Percentiles rank a stretch among this genome's conserved stretches.
Evolutionary conservation across 2,329 filamentous ascomycete genomes (phyloP).

Genomic region (Fusarium gaditjirri): DNA sequence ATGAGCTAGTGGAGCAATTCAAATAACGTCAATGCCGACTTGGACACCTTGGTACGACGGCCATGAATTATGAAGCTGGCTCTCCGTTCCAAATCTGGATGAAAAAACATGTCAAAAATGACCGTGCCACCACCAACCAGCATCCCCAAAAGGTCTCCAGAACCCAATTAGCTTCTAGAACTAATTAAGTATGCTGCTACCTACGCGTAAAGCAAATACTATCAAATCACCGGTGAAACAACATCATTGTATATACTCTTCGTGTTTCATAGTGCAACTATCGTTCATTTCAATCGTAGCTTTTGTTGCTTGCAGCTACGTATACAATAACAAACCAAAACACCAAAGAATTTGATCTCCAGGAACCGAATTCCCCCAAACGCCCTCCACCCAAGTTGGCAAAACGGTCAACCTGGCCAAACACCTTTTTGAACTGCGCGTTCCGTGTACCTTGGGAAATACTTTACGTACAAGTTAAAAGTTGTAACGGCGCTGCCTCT

Average conservation of each 20-base stretch:
- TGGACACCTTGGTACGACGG: neutral
- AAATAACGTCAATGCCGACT: constrained; percentile 26
- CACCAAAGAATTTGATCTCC: constrained; percentile 46
- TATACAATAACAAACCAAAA: constrained; percentile 36
- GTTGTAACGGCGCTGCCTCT: constrained; percentile 20
- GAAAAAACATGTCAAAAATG: neutral
- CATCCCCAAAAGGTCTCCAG: neutral
- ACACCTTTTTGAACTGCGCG: constrained; percentile 59
- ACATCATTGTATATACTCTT: constrained; percentile 14
- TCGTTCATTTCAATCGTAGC: constrained; percentile 43
- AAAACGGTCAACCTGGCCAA: constrained; percentile 48
- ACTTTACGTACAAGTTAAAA: constrained; percentile 53
- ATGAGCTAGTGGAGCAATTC: neutral
- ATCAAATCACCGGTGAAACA: neutral
- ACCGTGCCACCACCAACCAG: too few relatives aligned
- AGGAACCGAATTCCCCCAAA: constrained; percentile 41
- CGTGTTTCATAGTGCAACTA: constrained; percentile 38
- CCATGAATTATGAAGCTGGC: neutral
- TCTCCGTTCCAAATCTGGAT: neutral
- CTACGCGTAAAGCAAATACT: neutral
- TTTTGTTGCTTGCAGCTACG: constrained; percentile 46
- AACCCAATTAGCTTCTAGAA: neutral
- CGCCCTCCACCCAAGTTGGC: constrained; percentile 41
- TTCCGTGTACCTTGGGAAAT: constrained; percentile 48
- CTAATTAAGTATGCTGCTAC: neutral